phyloP scores from a whole-genome alignment of 139 green algal species.

The Chlamydomonas sp. region DNA sequence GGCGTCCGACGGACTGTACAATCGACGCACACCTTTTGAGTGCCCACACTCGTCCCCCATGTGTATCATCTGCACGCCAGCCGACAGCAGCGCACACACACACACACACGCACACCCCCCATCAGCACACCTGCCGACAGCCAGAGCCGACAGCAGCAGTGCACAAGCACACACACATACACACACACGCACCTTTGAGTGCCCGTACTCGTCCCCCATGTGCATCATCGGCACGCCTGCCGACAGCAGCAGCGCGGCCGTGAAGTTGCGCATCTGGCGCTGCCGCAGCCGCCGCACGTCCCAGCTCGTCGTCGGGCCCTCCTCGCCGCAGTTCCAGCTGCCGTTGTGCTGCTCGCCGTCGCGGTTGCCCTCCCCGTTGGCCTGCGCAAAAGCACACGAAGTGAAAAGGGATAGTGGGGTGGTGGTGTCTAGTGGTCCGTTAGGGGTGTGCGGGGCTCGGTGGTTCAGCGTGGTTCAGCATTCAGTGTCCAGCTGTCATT shows the following conservation, averaged over 20 bases:
- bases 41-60: constrained; percentile 98
- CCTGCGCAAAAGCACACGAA: not conserved
- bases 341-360: constrained; percentile 95
- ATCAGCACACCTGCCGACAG: no score
- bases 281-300: constrained; percentile 42
- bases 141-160: no score
- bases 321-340: constrained; percentile 94
- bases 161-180: no score
- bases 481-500: constrained; percentile 98
- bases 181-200: no score
- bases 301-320: constrained; percentile 69
- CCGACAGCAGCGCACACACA: constrained; percentile 73
- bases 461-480: no score
- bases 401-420: no score
- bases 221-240: constrained; percentile 91
- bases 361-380: constrained; percentile 22
- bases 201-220: constrained; percentile 96
- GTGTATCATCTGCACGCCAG: constrained; percentile 90
- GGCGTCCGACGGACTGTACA: no score
- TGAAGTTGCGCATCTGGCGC: constrained; percentile 86
- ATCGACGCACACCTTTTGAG: no score
- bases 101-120: no score
- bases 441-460: no score
- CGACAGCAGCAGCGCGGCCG: constrained; percentile 75
- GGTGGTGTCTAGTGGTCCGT: not conserved